Conservation (phyloP, 805 yeast genomes). For the Sugiyamaella marilandica region DNA sequence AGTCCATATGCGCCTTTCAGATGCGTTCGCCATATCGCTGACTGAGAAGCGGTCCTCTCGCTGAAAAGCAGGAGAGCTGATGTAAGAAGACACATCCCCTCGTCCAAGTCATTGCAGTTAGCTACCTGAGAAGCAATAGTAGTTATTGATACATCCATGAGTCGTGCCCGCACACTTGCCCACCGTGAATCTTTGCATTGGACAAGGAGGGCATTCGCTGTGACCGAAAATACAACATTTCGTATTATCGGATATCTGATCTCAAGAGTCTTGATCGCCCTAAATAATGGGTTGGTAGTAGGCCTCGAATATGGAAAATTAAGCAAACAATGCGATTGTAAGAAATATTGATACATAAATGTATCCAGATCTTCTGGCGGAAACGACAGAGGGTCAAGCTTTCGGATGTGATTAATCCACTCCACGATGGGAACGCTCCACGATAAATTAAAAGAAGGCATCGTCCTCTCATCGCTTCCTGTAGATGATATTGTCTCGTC, state of each 20-base stretch:
- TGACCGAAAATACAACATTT: background rate
- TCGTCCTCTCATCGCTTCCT: no score
- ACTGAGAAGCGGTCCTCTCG: slow-evolving; percentile 13
- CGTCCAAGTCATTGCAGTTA: background rate
- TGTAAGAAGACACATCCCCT: background rate
- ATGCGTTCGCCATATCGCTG: slow-evolving; percentile 9
- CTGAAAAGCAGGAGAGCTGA: slow-evolving; percentile 13
- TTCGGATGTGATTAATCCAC: background rate
- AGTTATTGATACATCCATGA: slow-evolving; percentile 1
- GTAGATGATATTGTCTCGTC: no score
- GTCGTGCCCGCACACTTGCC: background rate
- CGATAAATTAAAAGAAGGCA: background rate
- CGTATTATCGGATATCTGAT: background rate
- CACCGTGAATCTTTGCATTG: background rate
- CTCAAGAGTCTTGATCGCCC: background rate
- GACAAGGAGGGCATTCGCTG: background rate
- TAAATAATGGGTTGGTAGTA: background rate
- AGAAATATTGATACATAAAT: background rate
- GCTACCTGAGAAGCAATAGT: background rate
- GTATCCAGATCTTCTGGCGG: background rate
- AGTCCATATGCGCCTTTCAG: slow-evolving; percentile 11
- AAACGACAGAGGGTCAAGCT: background rate
- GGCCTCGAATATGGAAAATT: background rate
- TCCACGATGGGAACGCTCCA: background rate
- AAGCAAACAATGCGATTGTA: background rate